A percentile compares a stretch with the other conserved stretches of the same genome.
phyloP scores from a whole-genome alignment of 1,284 basidiomycete species.

The Cryptococcus sp. region DNA sequence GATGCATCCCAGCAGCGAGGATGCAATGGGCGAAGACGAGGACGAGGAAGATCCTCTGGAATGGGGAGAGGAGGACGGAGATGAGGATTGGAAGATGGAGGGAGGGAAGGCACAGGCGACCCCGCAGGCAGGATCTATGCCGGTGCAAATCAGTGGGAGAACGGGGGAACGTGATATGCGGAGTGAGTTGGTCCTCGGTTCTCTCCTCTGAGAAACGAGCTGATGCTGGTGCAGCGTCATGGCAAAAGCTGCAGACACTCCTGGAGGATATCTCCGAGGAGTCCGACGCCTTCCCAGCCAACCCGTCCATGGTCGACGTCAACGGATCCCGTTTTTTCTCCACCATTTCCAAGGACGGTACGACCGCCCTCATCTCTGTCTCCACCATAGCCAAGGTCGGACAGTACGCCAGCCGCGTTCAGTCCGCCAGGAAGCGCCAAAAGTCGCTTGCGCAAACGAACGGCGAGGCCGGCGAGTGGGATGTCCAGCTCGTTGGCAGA shows the following conservation, averaged over 20 bases:
- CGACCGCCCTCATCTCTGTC: slow-evolving; percentile 61
- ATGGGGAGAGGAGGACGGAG: slow-evolving; percentile 33
- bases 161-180: slow-evolving; percentile 72
- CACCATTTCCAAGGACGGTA: slow-evolving; percentile 57
- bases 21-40: slow-evolving; percentile 24
- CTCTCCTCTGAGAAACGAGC: background rate
- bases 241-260: slow-evolving; percentile 67
- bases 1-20: slow-evolving; percentile 2
- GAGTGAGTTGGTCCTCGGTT: slow-evolving; percentile 53
- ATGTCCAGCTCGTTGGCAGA: slow-evolving; percentile 60
- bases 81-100: slow-evolving; percentile 40
- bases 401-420: slow-evolving; percentile 28
- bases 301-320: slow-evolving; percentile 59
- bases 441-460: slow-evolving; percentile 1
- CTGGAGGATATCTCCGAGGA: slow-evolving; percentile 87
- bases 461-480: slow-evolving; percentile 46
- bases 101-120: slow-evolving; percentile 10
- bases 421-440: slow-evolving; percentile 22
- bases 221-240: slow-evolving; percentile 54
- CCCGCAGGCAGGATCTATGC: slow-evolving; percentile 1
- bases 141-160: slow-evolving; percentile 25
- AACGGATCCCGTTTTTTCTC: slow-evolving; percentile 61
- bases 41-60: slow-evolving; percentile 39
- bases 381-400: slow-evolving; percentile 63
- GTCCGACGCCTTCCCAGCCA: slow-evolving; percentile 71